Conservation (phyloP, 805 yeast genomes). For the Metschnikowia noctiluminum region DNA sequence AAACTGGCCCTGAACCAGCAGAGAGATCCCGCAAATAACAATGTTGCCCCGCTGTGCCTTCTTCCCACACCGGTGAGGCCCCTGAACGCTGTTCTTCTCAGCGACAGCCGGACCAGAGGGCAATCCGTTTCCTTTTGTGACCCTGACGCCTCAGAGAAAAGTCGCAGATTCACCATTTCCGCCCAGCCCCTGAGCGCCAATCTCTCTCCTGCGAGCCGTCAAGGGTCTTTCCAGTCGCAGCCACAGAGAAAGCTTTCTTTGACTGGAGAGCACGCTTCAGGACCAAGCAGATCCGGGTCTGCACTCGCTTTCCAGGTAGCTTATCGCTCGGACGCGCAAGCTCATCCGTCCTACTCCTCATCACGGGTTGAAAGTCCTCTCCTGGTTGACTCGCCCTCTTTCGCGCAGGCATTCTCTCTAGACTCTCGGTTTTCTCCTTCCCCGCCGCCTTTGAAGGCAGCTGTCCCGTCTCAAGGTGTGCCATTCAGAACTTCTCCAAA, state of each 20-base stretch:
- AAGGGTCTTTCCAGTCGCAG: slow-evolving; percentile 5
- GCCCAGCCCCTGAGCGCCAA: slow-evolving; percentile 41
- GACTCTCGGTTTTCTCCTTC: slow-evolving; percentile 12
- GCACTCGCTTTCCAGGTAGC: slow-evolving; percentile 10
- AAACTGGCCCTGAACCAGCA: slow-evolving; percentile 9
- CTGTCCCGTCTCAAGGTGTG: background rate
- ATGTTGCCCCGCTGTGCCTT: slow-evolving; percentile 6
- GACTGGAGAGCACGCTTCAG: slow-evolving; percentile 6
- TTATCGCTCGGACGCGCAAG: background rate
- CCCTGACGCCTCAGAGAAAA: slow-evolving; percentile 32
- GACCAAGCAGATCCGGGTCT: slow-evolving; percentile 9
- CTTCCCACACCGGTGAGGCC: slow-evolving; percentile 11
- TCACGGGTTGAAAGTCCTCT: slow-evolving; percentile 11
- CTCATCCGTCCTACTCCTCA: background rate
- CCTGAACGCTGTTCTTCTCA: slow-evolving; percentile 2
- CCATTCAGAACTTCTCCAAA: slow-evolving; percentile 8
- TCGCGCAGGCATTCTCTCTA: background rate
- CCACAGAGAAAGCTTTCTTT: slow-evolving; percentile 13
- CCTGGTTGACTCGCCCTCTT: slow-evolving; percentile 1
- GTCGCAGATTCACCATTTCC: slow-evolving; percentile 40
- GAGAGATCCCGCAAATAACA: slow-evolving; percentile 1
- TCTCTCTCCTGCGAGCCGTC: slow-evolving; percentile 12
- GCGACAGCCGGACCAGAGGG: slow-evolving; percentile 7
- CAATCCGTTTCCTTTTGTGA: slow-evolving; percentile 36
- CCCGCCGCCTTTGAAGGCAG: slow-evolving; percentile 8